Evolutionary conservation across 176 grass and related monocot species (phyloP), one percentile per base, ranked within the genome.

Genomic region (Dendrocalamus sinicus): DNA sequence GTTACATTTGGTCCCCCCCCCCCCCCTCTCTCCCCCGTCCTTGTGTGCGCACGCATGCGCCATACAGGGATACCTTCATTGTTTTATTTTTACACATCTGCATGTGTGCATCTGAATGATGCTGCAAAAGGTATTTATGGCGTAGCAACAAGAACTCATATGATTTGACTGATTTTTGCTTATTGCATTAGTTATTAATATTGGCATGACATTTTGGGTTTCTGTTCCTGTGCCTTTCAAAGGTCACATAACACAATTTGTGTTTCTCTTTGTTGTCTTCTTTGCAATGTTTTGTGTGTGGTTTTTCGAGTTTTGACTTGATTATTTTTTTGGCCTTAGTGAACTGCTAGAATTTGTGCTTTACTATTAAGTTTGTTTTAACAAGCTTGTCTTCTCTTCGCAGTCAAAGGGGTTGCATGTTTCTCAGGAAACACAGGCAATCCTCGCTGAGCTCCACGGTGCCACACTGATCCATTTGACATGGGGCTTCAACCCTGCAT

Each of bases 381-480:
- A 84, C 44, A 90, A 5, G 7, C 41, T 58, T 78, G 0, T 80
- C 60, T 63, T 80, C 14, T 70, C 9, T 74, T 39, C 46, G 60
- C 84, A 83, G 84, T 51, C 8, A 50, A 55, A 32, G 32, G 32
- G 32, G 35, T 37, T 28, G 15, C 51, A 19, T 85, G 14, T 11
- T 52, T 43, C n/a, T 24, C 40, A 37, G n/a, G 1, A 47, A 10
- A 39, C 9, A 15, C 16, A 4, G 9, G 72, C 20, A 17, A 40
- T 40, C 24, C 9, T 67, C n/a, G 2, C 32, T 30, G 5, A 76
- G 53, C 44, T 10, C 1, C 12, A 45, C 2, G 11, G 53, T n/a
- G 3, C 1, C 6, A 35, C 4, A 11, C 61, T 20, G 40, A 19
- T 69, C 26, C 24, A 0, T 66, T 60, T 67, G 30, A 20, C 24